Conservation (phyloP, 768 basidiomycete genomes). For the Tylopilus subfusipes region DNA sequence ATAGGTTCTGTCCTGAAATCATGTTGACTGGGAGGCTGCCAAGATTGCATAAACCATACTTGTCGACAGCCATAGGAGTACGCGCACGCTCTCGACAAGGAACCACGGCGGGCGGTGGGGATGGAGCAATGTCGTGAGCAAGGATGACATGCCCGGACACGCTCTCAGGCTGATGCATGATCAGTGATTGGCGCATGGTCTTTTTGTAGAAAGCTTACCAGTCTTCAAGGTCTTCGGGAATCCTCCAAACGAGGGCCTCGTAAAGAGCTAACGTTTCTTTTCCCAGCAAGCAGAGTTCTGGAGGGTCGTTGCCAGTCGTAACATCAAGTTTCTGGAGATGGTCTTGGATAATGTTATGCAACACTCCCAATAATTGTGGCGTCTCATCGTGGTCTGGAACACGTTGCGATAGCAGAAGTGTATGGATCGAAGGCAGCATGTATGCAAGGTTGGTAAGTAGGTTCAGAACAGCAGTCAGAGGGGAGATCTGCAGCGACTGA, state of each 20-base stretch:
- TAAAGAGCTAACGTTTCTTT: constrained; percentile 45
- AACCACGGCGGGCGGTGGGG: constrained; percentile 50
- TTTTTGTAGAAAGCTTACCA: constrained; percentile 24
- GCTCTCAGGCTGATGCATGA: constrained; percentile 33
- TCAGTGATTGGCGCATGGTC: not conserved
- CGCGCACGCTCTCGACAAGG: constrained; percentile 43
- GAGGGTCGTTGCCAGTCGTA: constrained; percentile 22
- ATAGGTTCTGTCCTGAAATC: constrained; percentile 41
- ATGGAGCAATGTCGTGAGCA: constrained; percentile 48
- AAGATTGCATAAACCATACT: constrained; percentile 24
- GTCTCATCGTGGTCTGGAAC: constrained; percentile 25
- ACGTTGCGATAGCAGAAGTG: constrained; percentile 33
- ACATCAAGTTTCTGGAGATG: constrained; percentile 37
- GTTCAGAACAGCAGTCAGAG: constrained; percentile 50
- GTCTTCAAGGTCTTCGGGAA: constrained; percentile 41
- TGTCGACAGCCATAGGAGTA: constrained; percentile 53
- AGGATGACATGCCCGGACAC: constrained; percentile 38
- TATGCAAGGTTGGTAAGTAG: constrained; percentile 46
- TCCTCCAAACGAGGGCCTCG: constrained; percentile 51
- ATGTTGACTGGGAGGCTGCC: constrained; percentile 6
- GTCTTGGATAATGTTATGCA: constrained; percentile 42
- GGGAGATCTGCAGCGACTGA: constrained; percentile 36
- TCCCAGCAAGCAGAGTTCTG: constrained; percentile 33
- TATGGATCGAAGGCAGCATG: constrained; percentile 46
- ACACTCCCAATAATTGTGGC: constrained; percentile 36